Evolutionary conservation across 1,284 basidiomycete genomes (phyloP), one percentile per base, ranked within the genome.

Genomic region (Melampsora abietis-canadensis): DNA sequence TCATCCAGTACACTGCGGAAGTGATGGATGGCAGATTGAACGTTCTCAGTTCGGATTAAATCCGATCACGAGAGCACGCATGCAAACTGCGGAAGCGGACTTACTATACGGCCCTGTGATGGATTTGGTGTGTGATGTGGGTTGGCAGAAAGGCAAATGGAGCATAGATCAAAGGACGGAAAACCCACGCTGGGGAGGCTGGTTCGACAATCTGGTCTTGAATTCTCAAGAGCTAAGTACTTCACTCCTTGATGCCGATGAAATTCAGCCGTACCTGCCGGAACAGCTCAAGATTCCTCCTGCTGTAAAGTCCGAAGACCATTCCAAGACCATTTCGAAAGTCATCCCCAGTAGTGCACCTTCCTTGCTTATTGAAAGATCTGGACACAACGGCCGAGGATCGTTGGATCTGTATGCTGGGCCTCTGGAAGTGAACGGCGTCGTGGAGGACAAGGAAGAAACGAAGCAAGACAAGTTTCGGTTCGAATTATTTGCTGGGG

Each of bases 31-130:
- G 69, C 44, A 72, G 44, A 30, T 65, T 19, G 40, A 72, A 37
- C 51, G 31, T 21, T 17, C 27, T 19, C 62, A 48, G 17, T 34
- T 59, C 2, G 31, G 65, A 59, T 30, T 54, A 12, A 72, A 30
- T 7, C 34, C 46, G 21, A 14, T 37, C 7, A 15, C 40, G 17
- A 37, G 69, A 24, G 65, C 63, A 31, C 46, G 62, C 8, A 51
- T 72, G n/a, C 69, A 72, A 44, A 34, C 69, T 46, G 69, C 62
- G 10, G 59, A 69, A 69, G 68, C 68, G 78, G 90, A 89, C 78
- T 85, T 89, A 21, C 89, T 89, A 0, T 81, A 86, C 8, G 91
- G 90, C 0, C 89, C 89, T 5, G 78, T 89, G 4, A 90, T 89
- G 87, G 86, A 89, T 69, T 81, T 90, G 46, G 82, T 86, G 57